Evolutionary conservation across 768 basidiomycete genomes (phyloP).

Genomic region (Cyclocybe aegerita): DNA sequence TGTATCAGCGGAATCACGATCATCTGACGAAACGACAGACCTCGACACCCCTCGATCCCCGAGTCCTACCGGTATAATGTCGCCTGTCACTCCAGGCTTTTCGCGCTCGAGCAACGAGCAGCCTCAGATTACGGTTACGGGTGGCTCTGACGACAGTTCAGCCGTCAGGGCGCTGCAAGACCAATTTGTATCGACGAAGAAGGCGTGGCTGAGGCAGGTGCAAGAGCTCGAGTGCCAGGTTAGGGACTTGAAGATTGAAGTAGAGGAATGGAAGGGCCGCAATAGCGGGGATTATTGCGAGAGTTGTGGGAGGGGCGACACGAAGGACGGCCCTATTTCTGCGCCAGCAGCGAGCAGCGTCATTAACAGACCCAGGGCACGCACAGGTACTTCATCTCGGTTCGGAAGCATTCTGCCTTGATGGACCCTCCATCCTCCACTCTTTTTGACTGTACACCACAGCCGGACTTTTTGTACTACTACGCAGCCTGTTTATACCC

Average conservation of each 20-base stretch:
- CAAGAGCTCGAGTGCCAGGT: constrained; percentile 78
- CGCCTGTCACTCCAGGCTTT: constrained; percentile 18
- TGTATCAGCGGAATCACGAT: constrained; percentile 29
- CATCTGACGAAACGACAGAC: constrained; percentile 28
- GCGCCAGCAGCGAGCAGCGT: constrained; percentile 33
- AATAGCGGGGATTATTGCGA: constrained; percentile 46
- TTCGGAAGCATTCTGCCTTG: constrained; percentile 55
- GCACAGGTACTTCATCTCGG: constrained; percentile 63
- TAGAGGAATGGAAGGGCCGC: constrained; percentile 48
- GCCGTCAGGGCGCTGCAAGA: constrained; percentile 57
- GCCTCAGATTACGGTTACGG: constrained; percentile 19
- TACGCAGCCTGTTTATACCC: constrained; percentile 13
- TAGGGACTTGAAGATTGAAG: constrained; percentile 65
- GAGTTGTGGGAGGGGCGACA: constrained; percentile 56
- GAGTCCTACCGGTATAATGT: constrained; percentile 18
- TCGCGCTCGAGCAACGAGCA: constrained; percentile 12
- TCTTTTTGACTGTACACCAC: not conserved
- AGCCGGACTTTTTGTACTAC: constrained; percentile 12
- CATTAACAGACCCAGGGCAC: constrained; percentile 64
- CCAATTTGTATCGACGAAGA: constrained; percentile 54
- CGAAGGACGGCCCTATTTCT: constrained; percentile 4
- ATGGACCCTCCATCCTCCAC: constrained; percentile 5
- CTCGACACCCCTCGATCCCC: constrained; percentile 45
- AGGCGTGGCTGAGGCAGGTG: constrained; percentile 70
- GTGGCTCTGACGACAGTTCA: constrained; percentile 13